Evolutionary conservation across 129 eudicot genomes (phyloP).

Genomic region (Centaurea solstitialis): DNA sequence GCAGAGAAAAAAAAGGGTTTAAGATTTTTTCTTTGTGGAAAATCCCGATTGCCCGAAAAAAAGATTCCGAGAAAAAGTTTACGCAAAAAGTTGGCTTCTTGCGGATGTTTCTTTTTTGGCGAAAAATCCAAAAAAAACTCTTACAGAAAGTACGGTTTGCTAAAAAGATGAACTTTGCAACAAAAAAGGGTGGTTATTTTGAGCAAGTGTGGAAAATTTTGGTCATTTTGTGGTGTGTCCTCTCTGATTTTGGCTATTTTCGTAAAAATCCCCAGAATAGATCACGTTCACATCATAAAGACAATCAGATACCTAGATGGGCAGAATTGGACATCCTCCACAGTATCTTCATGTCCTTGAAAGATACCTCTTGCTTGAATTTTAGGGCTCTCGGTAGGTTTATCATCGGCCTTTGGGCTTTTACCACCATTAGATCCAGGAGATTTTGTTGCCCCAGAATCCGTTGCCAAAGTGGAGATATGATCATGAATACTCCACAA

Average conservation of each 20-base stretch:
- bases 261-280: background rate
- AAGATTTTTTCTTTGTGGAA: background rate
- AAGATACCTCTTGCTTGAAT: conserved; percentile 79
- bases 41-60: background rate
- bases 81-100: background rate
- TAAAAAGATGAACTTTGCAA: background rate
- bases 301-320: conserved; percentile 71
- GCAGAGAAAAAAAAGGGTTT: background rate
- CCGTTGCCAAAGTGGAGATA: conserved; percentile 72
- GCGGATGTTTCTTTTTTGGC: background rate
- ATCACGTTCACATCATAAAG: conserved; percentile 3
- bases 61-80: background rate
- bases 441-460: conserved; percentile 57
- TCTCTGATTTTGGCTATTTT: background rate
- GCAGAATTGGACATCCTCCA: conserved; percentile 93
- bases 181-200: background rate
- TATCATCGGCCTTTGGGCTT: conserved; percentile 51
- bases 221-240: background rate
- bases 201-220: background rate
- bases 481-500: conserved; percentile 98
- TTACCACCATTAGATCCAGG: conserved; percentile 54
- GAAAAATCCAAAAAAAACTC: background rate
- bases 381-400: conserved; percentile 53
- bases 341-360: conserved; percentile 86
- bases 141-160: background rate